These are phyloP conservation scores for Aspergillus coremiiformis DNA, from an alignment of 495 filamentous ascomycete species.

Conservation along the genomic window DNA sequence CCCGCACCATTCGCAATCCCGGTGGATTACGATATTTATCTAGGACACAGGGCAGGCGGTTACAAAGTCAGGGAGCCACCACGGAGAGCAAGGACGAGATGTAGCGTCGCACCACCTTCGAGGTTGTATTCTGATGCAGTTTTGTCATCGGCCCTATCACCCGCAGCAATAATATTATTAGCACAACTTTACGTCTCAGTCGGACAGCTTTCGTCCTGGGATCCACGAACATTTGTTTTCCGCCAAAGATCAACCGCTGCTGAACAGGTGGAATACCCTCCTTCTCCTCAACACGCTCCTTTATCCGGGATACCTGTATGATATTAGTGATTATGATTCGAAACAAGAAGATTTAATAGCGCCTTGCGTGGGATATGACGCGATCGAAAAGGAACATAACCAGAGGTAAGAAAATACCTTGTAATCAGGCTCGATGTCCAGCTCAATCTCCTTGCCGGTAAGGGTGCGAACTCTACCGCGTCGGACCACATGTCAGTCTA, in stretches of 20 bases:
- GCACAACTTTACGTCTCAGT: background rate
- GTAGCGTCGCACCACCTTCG: constrained; percentile 86
- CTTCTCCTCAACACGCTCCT: constrained; percentile 97
- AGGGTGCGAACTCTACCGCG: constrained; percentile 83
- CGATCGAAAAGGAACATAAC: background rate
- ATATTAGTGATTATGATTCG: background rate
- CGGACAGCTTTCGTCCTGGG: background rate
- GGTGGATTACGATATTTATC: background rate
- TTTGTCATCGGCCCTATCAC: constrained; percentile 78
- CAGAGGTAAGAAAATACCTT: constrained; percentile 49
- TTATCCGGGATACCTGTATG: constrained; percentile 78
- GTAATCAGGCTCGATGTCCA: constrained; percentile 90
- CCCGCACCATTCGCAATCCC: background rate
- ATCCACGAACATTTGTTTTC: constrained; percentile 84
- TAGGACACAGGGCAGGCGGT: background rate
- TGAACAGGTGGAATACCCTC: constrained; percentile 97
- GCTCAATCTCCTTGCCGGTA: constrained; percentile 96
- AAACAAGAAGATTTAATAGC: too few relatives aligned
- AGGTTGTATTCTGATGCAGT: constrained; percentile 79
- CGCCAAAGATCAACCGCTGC: constrained; percentile 90
- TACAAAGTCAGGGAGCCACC: constrained; percentile 48
- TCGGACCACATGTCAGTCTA: constrained; percentile 4
- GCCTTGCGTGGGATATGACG: background rate
- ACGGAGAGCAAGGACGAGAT: constrained; percentile 88
- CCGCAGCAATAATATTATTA: background rate